Evolutionary conservation across 2,329 filamentous ascomycete species (phyloP), one percentile per base, ranked within the genome.

Genomic region (Monilinia fructigena): DNA sequence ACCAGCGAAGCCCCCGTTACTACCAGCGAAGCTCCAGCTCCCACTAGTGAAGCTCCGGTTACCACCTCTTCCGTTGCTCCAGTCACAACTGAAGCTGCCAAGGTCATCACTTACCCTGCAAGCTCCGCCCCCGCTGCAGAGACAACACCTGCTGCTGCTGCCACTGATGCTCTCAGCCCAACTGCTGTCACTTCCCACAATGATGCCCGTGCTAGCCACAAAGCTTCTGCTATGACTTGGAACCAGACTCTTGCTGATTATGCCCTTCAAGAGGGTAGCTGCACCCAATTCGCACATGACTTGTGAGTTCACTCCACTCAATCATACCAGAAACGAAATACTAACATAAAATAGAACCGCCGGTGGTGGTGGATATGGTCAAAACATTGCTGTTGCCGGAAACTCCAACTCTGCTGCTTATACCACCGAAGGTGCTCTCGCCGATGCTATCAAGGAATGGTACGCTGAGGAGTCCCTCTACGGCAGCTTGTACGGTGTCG

Each of bases 201-300:
- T 81, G 74, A 89, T 63, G 91, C 95, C 80, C 93, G 95, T 70
- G 77, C 82, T 75, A 96, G 95, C 81, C 92, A 97, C 84, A 89
- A 89, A 23, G 87, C 86, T 47, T 75, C 79, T 28, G 83, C 80
- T 55, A 75, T 97, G 55, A 76, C 74, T 61, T 98, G 91, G 90
- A 83, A 88, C 73, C 75, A 80, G 11, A 79, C 80, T 54, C 85
- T 92, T 65, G 89, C 87, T 65, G 75, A 76, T 65, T 91, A 84
- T 68, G 93, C 93, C 53, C 71, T 80, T 59, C 79, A 80, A 66
- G 85, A 88, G 63, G 92, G 92, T 68, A 74, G 83, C 40, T 82
- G 77, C 45, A 96, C 93, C 78, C 81, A 84, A 53, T 94, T 93
- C 72, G 82, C 80, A 42, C 94, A 98, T 78, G 84, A 93, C 77